phyloP scores from a whole-genome alignment of 257 asterid species.

The Przewalskia tangutica region DNA sequence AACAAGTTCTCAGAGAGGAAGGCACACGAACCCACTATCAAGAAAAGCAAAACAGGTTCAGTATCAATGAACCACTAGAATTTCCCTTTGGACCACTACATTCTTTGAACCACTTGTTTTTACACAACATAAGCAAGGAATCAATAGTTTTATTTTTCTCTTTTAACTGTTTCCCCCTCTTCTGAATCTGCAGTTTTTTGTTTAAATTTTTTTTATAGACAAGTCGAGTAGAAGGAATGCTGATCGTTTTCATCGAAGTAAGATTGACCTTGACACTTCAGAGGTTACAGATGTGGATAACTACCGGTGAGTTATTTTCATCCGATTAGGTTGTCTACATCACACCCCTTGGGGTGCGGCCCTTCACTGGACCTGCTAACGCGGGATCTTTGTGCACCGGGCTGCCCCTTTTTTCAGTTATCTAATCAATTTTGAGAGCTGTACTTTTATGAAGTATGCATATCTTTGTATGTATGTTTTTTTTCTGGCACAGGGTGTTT shows the following conservation, averaged over 20 bases:
- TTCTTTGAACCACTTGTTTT: constrained; percentile 8
- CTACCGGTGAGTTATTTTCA: constrained; percentile 39
- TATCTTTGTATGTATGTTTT: neutral
- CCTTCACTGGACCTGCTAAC: too few species aligned
- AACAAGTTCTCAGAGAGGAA: constrained; percentile 64
- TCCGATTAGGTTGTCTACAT: neutral
- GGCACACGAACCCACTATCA: constrained; percentile 70
- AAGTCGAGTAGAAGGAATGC: constrained; percentile 30
- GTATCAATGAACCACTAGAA: constrained; percentile 25
- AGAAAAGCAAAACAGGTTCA: constrained; percentile 89
- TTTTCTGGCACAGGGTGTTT: constrained; percentile 38
- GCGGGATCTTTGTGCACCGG: too few species aligned
- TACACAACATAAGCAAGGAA: constrained; percentile 3
- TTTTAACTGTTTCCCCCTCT: neutral
- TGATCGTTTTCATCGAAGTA: constrained; percentile 43
- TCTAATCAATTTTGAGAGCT: neutral
- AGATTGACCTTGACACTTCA: constrained; percentile 63
- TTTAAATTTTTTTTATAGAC: constrained; percentile 19
- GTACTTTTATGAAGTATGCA: neutral
- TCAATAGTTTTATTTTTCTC: neutral
- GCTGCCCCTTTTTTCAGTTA: neutral
- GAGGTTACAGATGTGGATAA: constrained; percentile 56
- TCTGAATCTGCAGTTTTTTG: constrained; percentile 1
- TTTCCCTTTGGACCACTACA: constrained; percentile 60
- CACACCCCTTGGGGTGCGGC: too few species aligned